Evolutionary conservation across 331 rosid species (phyloP).

Genomic region (Pyrus hybrid): DNA sequence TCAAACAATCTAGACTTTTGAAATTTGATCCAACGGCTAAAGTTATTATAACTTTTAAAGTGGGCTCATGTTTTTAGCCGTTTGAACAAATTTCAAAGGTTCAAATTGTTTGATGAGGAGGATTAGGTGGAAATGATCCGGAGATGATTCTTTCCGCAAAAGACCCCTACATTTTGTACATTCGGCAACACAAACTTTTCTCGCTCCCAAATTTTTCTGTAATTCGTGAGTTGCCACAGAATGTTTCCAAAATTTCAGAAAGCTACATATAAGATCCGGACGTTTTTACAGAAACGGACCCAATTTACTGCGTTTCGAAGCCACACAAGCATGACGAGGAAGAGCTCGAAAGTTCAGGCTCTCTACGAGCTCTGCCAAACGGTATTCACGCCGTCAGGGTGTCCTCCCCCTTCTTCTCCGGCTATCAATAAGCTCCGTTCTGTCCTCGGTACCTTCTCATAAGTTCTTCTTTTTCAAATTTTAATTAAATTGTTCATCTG

Average conservation of each 20-base stretch:
- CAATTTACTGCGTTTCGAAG: slow-evolving; percentile 8
- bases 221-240: background rate
- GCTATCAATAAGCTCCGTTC: slow-evolving; percentile 50
- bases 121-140: no score
- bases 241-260: slow-evolving; percentile 36
- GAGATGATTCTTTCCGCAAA: no score
- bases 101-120: no score
- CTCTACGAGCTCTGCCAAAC: slow-evolving; percentile 63
- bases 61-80: no score
- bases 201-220: background rate
- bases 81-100: no score
- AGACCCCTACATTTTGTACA: no score
- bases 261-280: slow-evolving; percentile 35
- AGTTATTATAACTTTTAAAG: no score
- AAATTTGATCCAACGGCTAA: no score
- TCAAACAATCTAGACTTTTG: no score
- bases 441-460: slow-evolving; percentile 47
- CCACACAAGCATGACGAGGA: slow-evolving; percentile 37
- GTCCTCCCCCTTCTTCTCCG: slow-evolving; percentile 40
- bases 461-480: background rate
- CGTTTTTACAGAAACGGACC: background rate
- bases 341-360: slow-evolving; percentile 57
- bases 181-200: no score
- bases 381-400: slow-evolving; percentile 42
- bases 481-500: background rate